phyloP scores from a whole-genome alignment of 768 basidiomycete species.

The Trichaptum fuscoviolaceum region DNA sequence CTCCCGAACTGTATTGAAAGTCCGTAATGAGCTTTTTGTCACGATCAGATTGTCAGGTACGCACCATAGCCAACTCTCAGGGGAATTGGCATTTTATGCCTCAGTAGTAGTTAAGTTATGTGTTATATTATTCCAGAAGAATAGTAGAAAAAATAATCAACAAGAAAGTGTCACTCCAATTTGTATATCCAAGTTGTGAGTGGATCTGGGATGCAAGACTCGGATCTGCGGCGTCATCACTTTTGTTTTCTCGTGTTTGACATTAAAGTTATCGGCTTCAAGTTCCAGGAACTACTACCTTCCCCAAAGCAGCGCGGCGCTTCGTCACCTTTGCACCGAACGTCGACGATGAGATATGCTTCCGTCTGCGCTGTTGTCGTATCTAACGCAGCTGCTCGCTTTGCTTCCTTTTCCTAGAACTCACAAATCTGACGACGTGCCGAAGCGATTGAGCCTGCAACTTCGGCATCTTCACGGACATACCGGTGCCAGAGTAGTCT shows the following conservation, averaged over 20 bases:
- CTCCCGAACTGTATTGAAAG: constrained; percentile 54
- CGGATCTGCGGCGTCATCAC: background rate
- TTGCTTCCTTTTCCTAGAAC: background rate
- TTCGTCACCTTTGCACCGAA: background rate
- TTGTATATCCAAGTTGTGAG: no score
- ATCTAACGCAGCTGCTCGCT: background rate
- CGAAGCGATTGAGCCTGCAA: background rate
- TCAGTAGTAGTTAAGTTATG: background rate
- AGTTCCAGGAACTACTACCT: no score
- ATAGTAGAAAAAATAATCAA: background rate
- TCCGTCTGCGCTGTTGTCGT: background rate
- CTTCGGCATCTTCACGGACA: background rate
- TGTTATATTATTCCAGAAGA: background rate
- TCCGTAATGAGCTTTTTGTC: background rate
- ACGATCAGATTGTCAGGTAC: background rate
- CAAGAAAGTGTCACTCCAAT: no score
- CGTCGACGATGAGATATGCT: background rate
- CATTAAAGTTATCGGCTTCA: background rate
- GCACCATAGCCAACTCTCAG: constrained; percentile 46
- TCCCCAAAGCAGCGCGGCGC: no score
- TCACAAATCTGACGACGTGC: background rate
- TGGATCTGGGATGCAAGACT: background rate
- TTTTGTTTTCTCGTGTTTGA: background rate
- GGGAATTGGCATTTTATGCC: constrained; percentile 23
- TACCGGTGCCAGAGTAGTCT: background rate